Base-by-base conservation (phyloP, 306 rosid genomes). In the Prinsepia uniflora region DNA sequence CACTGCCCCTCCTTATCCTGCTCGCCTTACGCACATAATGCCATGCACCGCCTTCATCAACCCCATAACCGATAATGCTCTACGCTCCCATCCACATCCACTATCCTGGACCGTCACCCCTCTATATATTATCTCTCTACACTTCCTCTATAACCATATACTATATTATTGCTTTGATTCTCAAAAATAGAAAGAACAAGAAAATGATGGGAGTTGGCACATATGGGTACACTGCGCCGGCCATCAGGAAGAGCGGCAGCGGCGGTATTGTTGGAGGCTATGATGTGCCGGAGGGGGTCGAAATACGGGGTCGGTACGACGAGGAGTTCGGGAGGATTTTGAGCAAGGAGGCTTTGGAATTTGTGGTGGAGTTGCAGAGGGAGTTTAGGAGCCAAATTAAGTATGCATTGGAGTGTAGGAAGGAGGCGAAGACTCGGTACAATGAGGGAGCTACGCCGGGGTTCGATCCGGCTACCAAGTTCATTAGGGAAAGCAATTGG, bases 351-450 rank as follows among this genome's bases (percentile, higher is more conserved):
- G 97, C 98, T 10, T 48, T 94, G 82, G 17, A 64, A 56, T 94
- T 89, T 20, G 90, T 90, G 68, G 89, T 83, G 48, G 89, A 79
- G 41, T 73, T 94, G 68, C 97, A 94, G 68, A 86, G 87, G 48
- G 91, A 87, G 86, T 87, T 89, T 30, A 86, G 87, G 82, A 84
- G 77, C 82, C 90, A 77, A 9, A 75, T 94, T 8, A 83, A 80
- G 78, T 90, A 90, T 20, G 94, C 97, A 0, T 7, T 94, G 55
- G 90, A 89, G 75, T 87, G 96, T 62, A 81, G 97, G 70, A 85
- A 57, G 72, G 96, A 94, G 57, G 90, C 90, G 14, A 89, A 87
- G 78, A 76, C 72, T 65, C 84, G 80, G 81, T 89, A 81, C 80
- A 87, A 82, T 72, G 96, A 87, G 24, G 97, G 98, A 10, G 86